Evolutionary conservation across 306 rosid genomes (phyloP), one percentile per base, ranked within the genome.

Genomic region (Urtica urens): DNA sequence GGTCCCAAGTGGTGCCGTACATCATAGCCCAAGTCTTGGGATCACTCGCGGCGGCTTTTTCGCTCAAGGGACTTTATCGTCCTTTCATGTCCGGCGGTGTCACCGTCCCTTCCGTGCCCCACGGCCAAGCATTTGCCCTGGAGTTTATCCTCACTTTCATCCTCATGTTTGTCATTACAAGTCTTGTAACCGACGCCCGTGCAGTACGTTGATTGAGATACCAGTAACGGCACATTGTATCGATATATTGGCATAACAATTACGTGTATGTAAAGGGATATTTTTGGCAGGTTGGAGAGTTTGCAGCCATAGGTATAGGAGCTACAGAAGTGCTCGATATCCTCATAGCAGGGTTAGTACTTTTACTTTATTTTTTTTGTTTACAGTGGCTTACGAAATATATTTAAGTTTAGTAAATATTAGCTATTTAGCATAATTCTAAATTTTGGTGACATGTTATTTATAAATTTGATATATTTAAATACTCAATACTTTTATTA

Each of bases 261-360:
- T 30, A 21, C 13, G 16, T 23, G 4, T 60, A n/a, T 38, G 1
- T 49, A 21, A 45, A 20, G 25, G 50, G 50, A 45, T 11, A 45
- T 6, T 5, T 17, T 16, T 23, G 20, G 28, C 70, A 77, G 94
- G 68, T 73, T 3, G 67, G 70, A 56, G 72, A 74, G 11, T 35
- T 79, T 28, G 68, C 60, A 2, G 85, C 85, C 12, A 25, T 69
- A 35, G 74, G 66, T 4, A 59, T 83, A 28, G 94, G 85, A 53
- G 72, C 64, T 55, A 69, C 82, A 3, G 68, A 79, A 44, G 28
- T 74, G 63, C 62, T 83, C 20, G 58, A 79, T 67, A 54, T 61
- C n/a, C 68, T 83, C 3, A 19, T 79, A 10, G 78, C 85, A 2
- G 88, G 85, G 88, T 77, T 23, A 72, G 60, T 25, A 19, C 31